These are phyloP conservation scores for Eustoma russellianum DNA, from an alignment of 257 asterid genomes.

Conservation along the genomic window DNA sequence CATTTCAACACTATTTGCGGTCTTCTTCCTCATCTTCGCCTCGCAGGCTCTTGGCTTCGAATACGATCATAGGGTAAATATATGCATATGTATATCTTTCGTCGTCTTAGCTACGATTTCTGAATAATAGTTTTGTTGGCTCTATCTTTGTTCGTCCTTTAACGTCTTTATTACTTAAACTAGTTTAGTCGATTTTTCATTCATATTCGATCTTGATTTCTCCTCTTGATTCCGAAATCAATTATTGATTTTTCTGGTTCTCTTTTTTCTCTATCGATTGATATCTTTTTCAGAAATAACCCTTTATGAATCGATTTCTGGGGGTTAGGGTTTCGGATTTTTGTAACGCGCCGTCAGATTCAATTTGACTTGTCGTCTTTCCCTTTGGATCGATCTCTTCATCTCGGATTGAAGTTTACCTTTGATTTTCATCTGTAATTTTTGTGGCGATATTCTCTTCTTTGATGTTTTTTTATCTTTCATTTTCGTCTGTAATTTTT, in stretches of 20 bases:
- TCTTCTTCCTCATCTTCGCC: no score
- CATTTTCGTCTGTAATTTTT: no score
- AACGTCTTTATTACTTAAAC: no score
- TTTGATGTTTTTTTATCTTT: neutral
- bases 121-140: no score
- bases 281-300: conserved; percentile 6
- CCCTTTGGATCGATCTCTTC: conserved; percentile 2
- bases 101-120: no score
- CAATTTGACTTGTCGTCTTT: conserved; percentile 1
- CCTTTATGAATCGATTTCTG: conserved; percentile 3
- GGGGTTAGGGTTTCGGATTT: conserved; percentile 21
- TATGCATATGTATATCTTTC: no score
- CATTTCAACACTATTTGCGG: no score
- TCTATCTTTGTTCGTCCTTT: no score
- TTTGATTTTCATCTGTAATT: neutral
- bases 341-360: conserved; percentile 3
- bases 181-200: no score
- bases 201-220: conserved; percentile 8
- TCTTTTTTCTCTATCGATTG: conserved; percentile 7
- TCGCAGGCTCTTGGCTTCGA: no score
- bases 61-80: no score
- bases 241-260: conserved; percentile 6
- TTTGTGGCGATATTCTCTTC: neutral
- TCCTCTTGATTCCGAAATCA: conserved; percentile 6
- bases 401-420: neutral